Evolutionary conservation across 495 filamentous ascomycete genomes (phyloP).

Genomic region (Aspergillus incahuasiensis): DNA sequence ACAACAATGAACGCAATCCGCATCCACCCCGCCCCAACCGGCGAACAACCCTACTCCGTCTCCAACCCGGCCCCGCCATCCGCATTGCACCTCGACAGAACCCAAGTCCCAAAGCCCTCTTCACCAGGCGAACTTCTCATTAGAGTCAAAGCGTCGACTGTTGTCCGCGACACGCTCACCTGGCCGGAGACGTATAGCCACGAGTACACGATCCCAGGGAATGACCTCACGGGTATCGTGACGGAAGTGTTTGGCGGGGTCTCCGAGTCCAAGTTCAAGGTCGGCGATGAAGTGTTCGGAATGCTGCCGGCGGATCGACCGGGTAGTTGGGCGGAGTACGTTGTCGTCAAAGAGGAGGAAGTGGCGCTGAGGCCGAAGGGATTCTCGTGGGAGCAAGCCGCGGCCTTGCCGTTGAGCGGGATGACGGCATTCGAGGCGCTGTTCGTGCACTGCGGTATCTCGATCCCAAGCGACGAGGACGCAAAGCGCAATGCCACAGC

Average conservation of each 20-base stretch:
- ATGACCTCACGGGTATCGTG: constrained; percentile 45
- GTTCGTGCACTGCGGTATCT: constrained; percentile 24
- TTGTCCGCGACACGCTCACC: constrained; percentile 29
- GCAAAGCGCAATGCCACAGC: background rate
- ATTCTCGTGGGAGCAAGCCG: constrained; percentile 21
- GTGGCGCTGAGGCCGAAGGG: constrained; percentile 24
- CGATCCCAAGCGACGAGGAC: constrained; percentile 1
- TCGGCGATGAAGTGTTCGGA: constrained; percentile 33
- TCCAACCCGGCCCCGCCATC: constrained; percentile 32
- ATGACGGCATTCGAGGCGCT: constrained; percentile 33
- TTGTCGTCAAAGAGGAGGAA: constrained; percentile 21
- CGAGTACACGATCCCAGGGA: constrained; percentile 29
- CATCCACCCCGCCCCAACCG: constrained; percentile 25
- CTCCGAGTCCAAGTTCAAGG: constrained; percentile 14
- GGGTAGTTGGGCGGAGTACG: constrained; percentile 30
- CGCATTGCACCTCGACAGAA: constrained; percentile 26
- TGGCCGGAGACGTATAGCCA: constrained; percentile 32
- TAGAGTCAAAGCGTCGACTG: constrained; percentile 27
- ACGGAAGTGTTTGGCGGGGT: constrained; percentile 18
- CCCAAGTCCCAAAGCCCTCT: constrained; percentile 24
- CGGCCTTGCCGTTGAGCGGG: constrained; percentile 31
- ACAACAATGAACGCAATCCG: constrained; percentile 33
- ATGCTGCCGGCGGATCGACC: constrained; percentile 24
- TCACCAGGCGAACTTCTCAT: constrained; percentile 24
- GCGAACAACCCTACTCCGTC: constrained; percentile 18